Base-by-base conservation (phyloP, 306 rosid genomes). In the Malus fusca region DNA sequence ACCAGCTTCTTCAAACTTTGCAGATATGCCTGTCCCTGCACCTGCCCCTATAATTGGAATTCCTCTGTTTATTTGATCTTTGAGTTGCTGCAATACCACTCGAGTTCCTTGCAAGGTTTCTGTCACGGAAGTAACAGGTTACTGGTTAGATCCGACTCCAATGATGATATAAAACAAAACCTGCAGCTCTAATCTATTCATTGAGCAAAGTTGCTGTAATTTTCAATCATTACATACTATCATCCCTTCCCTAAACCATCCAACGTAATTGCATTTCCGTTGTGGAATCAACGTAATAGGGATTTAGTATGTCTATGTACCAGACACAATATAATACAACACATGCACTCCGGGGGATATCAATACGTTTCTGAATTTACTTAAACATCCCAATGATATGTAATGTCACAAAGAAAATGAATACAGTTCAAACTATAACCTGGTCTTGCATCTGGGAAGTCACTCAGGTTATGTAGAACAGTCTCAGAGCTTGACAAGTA, bases 21-120 rank as follows among this genome's bases (percentile, higher is more conserved):
- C 98, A 78, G 98, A 94, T 85, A 94, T 94, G 65, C 97, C 96
- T 26, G 96, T 94, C 82, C 97, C 98, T 56, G 98, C 94, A 80
- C 97, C 98, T 69, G 89, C 96, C 83, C 97, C 98, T 75, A 94
- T 84, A 70, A 91, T 85, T 76, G 98, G 96, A 61, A 87, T 65
- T 80, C 88, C 95, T 62, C 80, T 78, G 63, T 64, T 83, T 79
- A 88, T 91, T 82, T 90, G 93, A 80, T 81, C 84, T 77, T 84
- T 86, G 70, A 94, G 84, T 78, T 91, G 92, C 86, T 85, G 90
- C 85, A 94, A 74, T 75, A 91, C 85, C 13, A 19, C 77, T 75
- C 44, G 82, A 18, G 98, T 94, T 87, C 87, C 86, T 84, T 68
- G 79, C 86, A 86, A 79, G 78, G 98, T 91, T 84, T 87, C 98